These are phyloP conservation scores for Pichia deserticola DNA, from an alignment of 805 yeast species.

Conservation along the genomic window DNA sequence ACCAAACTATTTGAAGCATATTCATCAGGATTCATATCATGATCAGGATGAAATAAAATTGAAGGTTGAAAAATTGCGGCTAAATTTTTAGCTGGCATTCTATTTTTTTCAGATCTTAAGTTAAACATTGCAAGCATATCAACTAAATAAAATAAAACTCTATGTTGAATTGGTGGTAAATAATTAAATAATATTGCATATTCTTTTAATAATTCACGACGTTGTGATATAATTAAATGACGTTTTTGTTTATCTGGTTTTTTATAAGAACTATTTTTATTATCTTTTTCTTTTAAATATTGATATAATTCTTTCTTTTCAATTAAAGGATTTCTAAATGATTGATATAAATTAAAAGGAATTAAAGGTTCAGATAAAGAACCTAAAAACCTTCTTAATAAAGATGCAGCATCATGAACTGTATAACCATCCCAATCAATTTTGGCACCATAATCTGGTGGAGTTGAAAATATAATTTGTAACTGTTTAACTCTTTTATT, in stretches of 20 bases:
- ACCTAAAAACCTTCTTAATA: slow-evolving; percentile 78
- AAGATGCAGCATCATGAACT: slow-evolving; percentile 94
- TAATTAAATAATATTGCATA: slow-evolving; percentile 61
- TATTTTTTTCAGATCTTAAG: slow-evolving; percentile 63
- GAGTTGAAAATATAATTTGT: slow-evolving; percentile 73
- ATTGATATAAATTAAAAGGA: slow-evolving; percentile 68
- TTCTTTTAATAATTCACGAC: slow-evolving; percentile 59
- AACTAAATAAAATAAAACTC: slow-evolving; percentile 74
- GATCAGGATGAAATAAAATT: slow-evolving; percentile 85
- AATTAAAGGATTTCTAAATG: slow-evolving; percentile 72
- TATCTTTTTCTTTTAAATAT: slow-evolving; percentile 51
- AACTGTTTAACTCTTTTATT: slow-evolving; percentile 80
- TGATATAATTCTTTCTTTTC: slow-evolving; percentile 56
- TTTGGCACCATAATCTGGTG: slow-evolving; percentile 86
- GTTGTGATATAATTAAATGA: slow-evolving; percentile 38
- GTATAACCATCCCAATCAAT: slow-evolving; percentile 89
- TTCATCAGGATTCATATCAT: slow-evolving; percentile 88
- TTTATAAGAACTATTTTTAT: slow-evolving; percentile 10
- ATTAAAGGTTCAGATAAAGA: slow-evolving; percentile 88
- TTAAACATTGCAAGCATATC: slow-evolving; percentile 85
- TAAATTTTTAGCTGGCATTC: slow-evolving; percentile 88
- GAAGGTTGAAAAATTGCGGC: slow-evolving; percentile 98
- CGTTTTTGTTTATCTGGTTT: slow-evolving; percentile 10
- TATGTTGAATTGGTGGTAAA: slow-evolving; percentile 73
- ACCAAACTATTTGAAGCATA: slow-evolving; percentile 81